A percentile compares a stretch with the other conserved stretches of the same genome.
phyloP scores from a whole-genome alignment of 176 grass and related monocot genomes.

The Juncus effusus region DNA sequence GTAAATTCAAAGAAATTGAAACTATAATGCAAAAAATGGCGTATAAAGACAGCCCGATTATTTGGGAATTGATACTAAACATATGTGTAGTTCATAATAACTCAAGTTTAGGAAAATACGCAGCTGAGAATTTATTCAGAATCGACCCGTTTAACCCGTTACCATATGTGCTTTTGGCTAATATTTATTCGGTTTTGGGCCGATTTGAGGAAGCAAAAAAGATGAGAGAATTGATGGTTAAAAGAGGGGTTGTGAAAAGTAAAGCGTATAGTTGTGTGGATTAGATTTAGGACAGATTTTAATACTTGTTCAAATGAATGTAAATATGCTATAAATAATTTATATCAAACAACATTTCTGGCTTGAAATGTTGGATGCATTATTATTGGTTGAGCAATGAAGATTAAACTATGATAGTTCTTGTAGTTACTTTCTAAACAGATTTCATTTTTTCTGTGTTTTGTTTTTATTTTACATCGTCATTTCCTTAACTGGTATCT shows the following conservation, averaged over 20 bases:
- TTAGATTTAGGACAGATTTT: slow-evolving; percentile 28
- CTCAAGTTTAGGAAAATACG: slow-evolving; percentile 59
- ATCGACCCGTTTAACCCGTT: slow-evolving; percentile 71
- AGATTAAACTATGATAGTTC: too few relatives aligned
- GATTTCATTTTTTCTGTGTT: too few relatives aligned
- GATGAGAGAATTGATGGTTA: slow-evolving; percentile 64
- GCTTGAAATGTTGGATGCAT: too few relatives aligned
- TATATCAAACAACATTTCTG: too few relatives aligned
- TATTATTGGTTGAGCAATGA: too few relatives aligned
- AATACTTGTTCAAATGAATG: too few relatives aligned
- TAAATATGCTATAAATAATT: too few relatives aligned
- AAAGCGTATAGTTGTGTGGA: slow-evolving; percentile 77
- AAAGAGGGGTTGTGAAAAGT: slow-evolving; percentile 60
- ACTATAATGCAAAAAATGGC: slow-evolving; percentile 48
- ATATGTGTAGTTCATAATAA: slow-evolving; percentile 73
- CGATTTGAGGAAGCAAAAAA: slow-evolving; percentile 56
- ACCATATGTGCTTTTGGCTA: slow-evolving; percentile 82
- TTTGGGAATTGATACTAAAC: slow-evolving; percentile 83
- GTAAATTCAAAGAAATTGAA: slow-evolving; percentile 60
- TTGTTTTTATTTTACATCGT: too few relatives aligned
- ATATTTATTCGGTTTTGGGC: slow-evolving; percentile 80
- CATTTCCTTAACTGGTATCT: too few relatives aligned
- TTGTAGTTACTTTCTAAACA: too few relatives aligned
- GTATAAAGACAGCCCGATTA: slow-evolving; percentile 61
- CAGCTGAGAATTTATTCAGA: slow-evolving; percentile 51